A percentile compares a stretch with the other conserved stretches of the same genome.
These are phyloP conservation scores for Perkinsela sp. DNA, from an alignment of 208 protist species.

Conservation along the genomic window DNA sequence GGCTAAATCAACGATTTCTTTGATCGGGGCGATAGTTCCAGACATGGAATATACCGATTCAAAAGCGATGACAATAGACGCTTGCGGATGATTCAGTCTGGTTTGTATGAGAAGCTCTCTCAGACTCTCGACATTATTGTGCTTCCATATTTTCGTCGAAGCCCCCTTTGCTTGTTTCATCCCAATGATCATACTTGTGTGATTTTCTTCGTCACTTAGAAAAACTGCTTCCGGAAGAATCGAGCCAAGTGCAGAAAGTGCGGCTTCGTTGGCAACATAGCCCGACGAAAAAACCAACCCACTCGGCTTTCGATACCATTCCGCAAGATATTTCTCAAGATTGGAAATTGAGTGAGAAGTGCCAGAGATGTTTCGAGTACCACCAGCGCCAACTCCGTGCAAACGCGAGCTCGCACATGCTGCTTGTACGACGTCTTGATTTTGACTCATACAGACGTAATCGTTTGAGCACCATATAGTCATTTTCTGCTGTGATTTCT, in stretches of 20 bases:
- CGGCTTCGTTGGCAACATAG: constrained; percentile 27
- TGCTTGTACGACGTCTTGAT: constrained; percentile 17
- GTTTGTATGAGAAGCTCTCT: constrained; percentile 19
- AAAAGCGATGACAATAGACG: constrained; percentile 64
- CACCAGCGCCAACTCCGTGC: constrained; percentile 35
- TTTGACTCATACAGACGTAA: constrained; percentile 55
- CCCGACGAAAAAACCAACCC: constrained; percentile 31
- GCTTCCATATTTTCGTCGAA: constrained; percentile 20
- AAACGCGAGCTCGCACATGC: constrained; percentile 12
- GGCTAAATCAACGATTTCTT: constrained; percentile 70
- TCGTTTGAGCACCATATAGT: constrained; percentile 65
- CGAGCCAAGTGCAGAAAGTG: constrained; percentile 19
- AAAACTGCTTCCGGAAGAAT: constrained; percentile 21
- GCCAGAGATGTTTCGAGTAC: constrained; percentile 56
- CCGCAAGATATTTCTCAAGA: constrained; percentile 30
- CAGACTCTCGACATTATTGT: constrained; percentile 55
- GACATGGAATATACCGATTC: constrained; percentile 96
- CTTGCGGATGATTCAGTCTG: constrained; percentile 7
- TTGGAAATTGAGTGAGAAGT: constrained; percentile 16
- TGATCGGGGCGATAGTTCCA: constrained; percentile 78
- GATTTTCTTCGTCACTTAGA: constrained; percentile 20
- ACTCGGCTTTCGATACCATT: constrained; percentile 29
- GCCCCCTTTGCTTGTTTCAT: constrained; percentile 13
- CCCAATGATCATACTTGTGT: constrained; percentile 56
- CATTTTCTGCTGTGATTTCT: constrained; percentile 7